Conservation (phyloP, 345 rosid genomes). For the Citrus cavaleriei region DNA sequence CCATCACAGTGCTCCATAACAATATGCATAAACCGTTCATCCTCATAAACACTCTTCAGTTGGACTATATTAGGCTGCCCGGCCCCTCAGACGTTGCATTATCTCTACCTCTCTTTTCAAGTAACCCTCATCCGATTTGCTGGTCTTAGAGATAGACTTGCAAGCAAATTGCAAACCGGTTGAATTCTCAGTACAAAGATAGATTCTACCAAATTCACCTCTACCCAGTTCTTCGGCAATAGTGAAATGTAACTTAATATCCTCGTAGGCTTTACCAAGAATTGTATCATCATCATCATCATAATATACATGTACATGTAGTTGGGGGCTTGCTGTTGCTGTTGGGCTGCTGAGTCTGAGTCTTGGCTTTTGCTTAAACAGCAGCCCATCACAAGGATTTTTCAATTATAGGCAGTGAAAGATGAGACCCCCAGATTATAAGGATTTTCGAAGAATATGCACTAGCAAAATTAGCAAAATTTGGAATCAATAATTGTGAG, state of each 20-base stretch:
- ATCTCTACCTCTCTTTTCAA: slow-evolving; percentile 78
- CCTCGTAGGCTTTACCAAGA: slow-evolving; percentile 71
- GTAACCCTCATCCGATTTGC: slow-evolving; percentile 72
- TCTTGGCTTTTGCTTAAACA: slow-evolving; percentile 42
- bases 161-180: slow-evolving; percentile 68
- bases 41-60: slow-evolving; percentile 81
- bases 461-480: no score
- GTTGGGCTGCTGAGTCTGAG: slow-evolving; percentile 9
- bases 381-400: slow-evolving; percentile 38
- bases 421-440: no score
- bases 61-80: slow-evolving; percentile 82
- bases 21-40: slow-evolving; percentile 66
- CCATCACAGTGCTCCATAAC: slow-evolving; percentile 95
- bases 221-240: slow-evolving; percentile 72
- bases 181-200: slow-evolving; percentile 72
- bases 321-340: no score
- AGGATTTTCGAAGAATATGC: no score
- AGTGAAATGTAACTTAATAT: slow-evolving; percentile 55
- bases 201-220: slow-evolving; percentile 81
- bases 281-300: slow-evolving; percentile 48
- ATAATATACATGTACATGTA: slow-evolving; percentile 11
- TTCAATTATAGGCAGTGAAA: no score
- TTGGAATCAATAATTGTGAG: no score
- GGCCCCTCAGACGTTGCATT: slow-evolving; percentile 82
- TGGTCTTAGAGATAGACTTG: slow-evolving; percentile 71